Conservation (phyloP, 306 rosid species). For the Potentilla sterilis region DNA sequence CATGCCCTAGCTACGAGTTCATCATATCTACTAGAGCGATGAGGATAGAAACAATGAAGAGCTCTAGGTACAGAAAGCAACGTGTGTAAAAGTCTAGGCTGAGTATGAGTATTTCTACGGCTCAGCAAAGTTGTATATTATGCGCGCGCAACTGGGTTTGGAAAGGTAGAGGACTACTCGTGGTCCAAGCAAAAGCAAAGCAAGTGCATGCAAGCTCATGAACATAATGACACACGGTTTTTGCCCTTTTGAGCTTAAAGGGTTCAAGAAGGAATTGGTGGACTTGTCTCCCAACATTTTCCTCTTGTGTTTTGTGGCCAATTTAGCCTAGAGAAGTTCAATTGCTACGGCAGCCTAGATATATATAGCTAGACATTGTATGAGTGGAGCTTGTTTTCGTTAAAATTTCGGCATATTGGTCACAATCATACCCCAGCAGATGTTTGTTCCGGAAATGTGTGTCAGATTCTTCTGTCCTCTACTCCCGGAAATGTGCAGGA, state of each 20-base stretch:
- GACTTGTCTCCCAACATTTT: not conserved
- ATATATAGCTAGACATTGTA: too few species aligned
- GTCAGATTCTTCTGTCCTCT: not conserved
- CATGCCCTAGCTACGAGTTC: constrained; percentile 10
- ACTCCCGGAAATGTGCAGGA: not conserved
- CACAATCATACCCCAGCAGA: not conserved
- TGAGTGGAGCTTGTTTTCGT: not conserved
- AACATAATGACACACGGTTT: constrained; percentile 18
- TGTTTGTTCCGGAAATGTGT: not conserved
- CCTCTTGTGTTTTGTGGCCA: not conserved
- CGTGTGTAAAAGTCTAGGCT: not conserved
- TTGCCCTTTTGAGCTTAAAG: not conserved
- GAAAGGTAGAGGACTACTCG: not conserved
- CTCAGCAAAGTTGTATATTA: not conserved
- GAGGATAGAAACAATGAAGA: constrained; percentile 2
- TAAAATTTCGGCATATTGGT: not conserved
- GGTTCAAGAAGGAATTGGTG: constrained; percentile 7
- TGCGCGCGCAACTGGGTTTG: not conserved
- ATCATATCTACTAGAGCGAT: constrained; percentile 1
- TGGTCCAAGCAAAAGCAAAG: constrained; percentile 8
- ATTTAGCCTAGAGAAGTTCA: not conserved
- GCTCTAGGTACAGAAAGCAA: not conserved
- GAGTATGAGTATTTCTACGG: not conserved
- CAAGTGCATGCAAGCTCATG: constrained; percentile 40
- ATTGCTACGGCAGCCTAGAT: not conserved